phyloP scores from a whole-genome alignment of 1,139 yeast genomes.

The Yamadazyma diddensiae region DNA sequence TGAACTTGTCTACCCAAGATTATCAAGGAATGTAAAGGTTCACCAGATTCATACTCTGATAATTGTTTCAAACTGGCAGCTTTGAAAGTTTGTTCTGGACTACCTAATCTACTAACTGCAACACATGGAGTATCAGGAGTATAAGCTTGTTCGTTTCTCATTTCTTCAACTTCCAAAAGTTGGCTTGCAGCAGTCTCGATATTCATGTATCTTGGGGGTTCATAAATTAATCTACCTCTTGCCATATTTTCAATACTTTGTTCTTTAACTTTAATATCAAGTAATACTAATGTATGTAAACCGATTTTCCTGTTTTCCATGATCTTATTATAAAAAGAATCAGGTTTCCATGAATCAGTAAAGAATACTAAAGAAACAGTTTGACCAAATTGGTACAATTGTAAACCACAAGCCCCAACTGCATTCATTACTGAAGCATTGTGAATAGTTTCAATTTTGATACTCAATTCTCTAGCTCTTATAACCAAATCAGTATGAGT shows the following conservation, averaged over 20 bases:
- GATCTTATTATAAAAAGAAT: conserved; percentile 85
- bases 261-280: conserved; percentile 95
- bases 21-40: conserved; percentile 87
- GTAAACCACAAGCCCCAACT: conserved; percentile 96
- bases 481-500: conserved; percentile 93
- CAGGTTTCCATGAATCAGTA: conserved; percentile 95
- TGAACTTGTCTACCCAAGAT: conserved; percentile 93
- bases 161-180: conserved; percentile 80
- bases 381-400: conserved; percentile 93
- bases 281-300: conserved; percentile 79
- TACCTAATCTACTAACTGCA: conserved; percentile 87
- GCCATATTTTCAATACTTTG: conserved; percentile 95
- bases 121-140: conserved; percentile 88
- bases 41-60: conserved; percentile 84
- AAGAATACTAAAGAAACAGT: conserved; percentile 94
- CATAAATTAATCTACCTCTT: conserved; percentile 86
- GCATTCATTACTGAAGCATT: conserved; percentile 99
- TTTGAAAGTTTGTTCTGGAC: conserved; percentile 76
- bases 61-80: conserved; percentile 81
- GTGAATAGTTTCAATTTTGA: conserved; percentile 79
- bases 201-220: conserved; percentile 96
- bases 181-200: conserved; percentile 88
- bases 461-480: conserved; percentile 81
- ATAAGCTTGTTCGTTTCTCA: conserved; percentile 71
- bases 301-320: conserved; percentile 89